A percentile compares a stretch with the other conserved stretches of the same genome.
These are phyloP conservation scores for Neophaeococcomyces mojaviensis DNA, from an alignment of 2,329 filamentous ascomycete genomes.

Conservation along the genomic window DNA sequence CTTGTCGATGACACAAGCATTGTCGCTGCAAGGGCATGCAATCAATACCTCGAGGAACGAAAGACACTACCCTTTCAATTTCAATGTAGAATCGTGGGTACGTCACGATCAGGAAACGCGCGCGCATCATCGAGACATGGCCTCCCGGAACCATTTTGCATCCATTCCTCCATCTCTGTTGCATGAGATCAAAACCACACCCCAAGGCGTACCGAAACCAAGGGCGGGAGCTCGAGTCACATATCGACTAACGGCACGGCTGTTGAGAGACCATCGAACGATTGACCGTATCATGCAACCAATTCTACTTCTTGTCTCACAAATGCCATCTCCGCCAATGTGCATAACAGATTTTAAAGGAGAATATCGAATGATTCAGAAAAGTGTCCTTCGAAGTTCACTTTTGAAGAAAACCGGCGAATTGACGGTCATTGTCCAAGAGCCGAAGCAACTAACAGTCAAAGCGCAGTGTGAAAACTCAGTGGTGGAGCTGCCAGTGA, in stretches of 20 bases:
- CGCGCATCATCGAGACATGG: slow-evolving; percentile 20
- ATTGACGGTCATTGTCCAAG: not conserved
- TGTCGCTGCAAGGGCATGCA: not conserved
- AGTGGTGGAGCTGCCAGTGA: slow-evolving; percentile 3
- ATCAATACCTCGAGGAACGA: not conserved
- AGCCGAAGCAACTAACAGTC: slow-evolving; percentile 1
- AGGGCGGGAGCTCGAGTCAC: slow-evolving; percentile 1
- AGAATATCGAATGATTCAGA: not conserved
- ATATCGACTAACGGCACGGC: slow-evolving; percentile 2
- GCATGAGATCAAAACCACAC: not conserved
- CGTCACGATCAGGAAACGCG: slow-evolving; percentile 20
- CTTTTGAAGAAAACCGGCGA: slow-evolving; percentile 1
- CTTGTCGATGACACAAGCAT: slow-evolving; percentile 6
- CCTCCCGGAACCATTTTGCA: slow-evolving; percentile 11
- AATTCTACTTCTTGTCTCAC: not conserved
- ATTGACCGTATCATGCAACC: not conserved
- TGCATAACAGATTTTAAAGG: slow-evolving; percentile 3
- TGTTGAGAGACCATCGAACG: not conserved
- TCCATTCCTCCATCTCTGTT: slow-evolving; percentile 1
- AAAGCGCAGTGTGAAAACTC: not conserved
- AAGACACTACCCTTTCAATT: slow-evolving; percentile 5
- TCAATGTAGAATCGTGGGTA: slow-evolving; percentile 16
- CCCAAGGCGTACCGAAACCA: not conserved
- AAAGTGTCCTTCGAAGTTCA: not conserved
- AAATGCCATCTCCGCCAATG: not conserved